Evolutionary conservation across 805 yeast species (phyloP).

Genomic region (Gaillardinia entomophila): DNA sequence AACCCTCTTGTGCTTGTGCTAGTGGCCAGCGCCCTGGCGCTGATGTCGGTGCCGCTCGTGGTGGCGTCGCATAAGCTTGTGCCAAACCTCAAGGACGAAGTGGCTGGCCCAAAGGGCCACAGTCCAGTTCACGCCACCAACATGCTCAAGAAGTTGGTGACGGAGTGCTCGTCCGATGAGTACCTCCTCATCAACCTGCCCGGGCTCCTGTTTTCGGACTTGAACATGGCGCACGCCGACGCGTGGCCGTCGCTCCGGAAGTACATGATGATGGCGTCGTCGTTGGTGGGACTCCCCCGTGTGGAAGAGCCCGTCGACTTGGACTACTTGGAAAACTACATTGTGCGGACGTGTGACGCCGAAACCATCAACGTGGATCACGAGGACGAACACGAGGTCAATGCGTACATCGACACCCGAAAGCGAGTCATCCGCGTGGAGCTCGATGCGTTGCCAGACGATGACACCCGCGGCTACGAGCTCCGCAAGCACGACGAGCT

Average conservation of each 20-base stretch:
- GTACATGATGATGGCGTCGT: slow-evolving; percentile 52
- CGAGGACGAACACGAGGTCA: slow-evolving; percentile 40
- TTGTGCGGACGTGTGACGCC: slow-evolving; percentile 49
- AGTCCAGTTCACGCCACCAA: slow-evolving; percentile 22
- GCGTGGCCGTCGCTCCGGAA: slow-evolving; percentile 46
- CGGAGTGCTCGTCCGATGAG: slow-evolving; percentile 34
- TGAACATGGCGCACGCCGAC: slow-evolving; percentile 23
- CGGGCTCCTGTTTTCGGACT: slow-evolving; percentile 25
- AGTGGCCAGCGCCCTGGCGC: slow-evolving; percentile 4
- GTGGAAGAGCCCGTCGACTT: slow-evolving; percentile 37
- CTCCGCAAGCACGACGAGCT: slow-evolving; percentile 40
- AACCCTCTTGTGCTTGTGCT: too few species aligned
- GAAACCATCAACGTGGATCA: slow-evolving; percentile 31
- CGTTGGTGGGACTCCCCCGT: slow-evolving; percentile 55
- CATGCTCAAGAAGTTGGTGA: slow-evolving; percentile 28
- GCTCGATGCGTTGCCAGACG: slow-evolving; percentile 41
- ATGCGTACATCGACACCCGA: slow-evolving; percentile 55
- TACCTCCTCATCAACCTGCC: slow-evolving; percentile 35
- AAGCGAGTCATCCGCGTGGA: slow-evolving; percentile 59
- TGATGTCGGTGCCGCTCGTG: slow-evolving; percentile 25
- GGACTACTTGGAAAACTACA: slow-evolving; percentile 33
- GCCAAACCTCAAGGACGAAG: slow-evolving; percentile 19
- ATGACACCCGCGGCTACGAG: slow-evolving; percentile 12
- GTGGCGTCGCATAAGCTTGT: slow-evolving; percentile 37
- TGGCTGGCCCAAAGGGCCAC: slow-evolving; percentile 14